Evolutionary conservation across 148 eudicot genomes (phyloP), one percentile per base, ranked within the genome.

Genomic region (Fallopia convolvulus): DNA sequence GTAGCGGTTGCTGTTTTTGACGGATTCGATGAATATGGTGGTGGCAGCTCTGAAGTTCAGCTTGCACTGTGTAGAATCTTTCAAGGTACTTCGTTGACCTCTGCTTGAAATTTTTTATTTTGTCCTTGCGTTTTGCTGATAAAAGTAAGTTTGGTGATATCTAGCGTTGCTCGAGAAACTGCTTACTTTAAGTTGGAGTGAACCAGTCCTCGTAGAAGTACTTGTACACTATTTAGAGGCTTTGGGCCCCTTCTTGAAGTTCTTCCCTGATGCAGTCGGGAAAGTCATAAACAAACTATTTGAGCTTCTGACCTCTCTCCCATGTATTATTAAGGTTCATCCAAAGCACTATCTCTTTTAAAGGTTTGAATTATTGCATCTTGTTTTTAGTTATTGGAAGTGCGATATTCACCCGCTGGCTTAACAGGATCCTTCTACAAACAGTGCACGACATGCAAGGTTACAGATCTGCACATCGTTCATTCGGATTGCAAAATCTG

Each of bases 401-500:
- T 66, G 46, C 47, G 33, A 20, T 56, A 66, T 53, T 53, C 76
- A 21, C 72, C 55, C 23, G 58, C 52, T 76, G 80, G 63, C 49
- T 81, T 80, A 71, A 75, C 87, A 95, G 99, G 99, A 95, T 86
- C 97, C 98, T 76, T 85, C 98, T 55, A 89, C 97, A 79, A 90
- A 91, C 74, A 77, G 88, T 76, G 83, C 98, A 50, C 92, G 98
- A 30, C 93, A 93, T 88, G 99, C 99, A 75, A 86, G 99, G 84
- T 84, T 96, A 82, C 99, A 96, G 87, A 89, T 96, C 40, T 96
- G 99, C 75, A 89, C 99, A 80, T 90, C 99, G 81, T 96, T 96
- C 83, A 93, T 96, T 74, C 90, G 99, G 83, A 84, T 96, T 75
- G 97, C 99, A 76, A 96, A 89, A 88, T 84, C 93, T 81, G 97